phyloP scores from a whole-genome alignment of 1,139 yeast genomes.

The Magnusiomyces paraingens region DNA sequence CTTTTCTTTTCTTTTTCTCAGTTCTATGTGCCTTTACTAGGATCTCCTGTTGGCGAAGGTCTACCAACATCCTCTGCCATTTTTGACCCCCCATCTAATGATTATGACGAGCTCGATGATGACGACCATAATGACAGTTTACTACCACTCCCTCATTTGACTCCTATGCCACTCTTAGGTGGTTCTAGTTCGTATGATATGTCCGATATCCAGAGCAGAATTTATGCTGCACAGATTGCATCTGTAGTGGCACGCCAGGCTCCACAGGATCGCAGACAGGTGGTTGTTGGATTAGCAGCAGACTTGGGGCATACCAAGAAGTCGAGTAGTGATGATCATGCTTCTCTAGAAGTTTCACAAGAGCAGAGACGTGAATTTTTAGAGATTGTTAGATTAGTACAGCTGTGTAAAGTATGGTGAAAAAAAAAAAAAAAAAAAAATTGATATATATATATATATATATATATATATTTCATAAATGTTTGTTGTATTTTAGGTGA shows the following conservation, averaged over 20 bases:
- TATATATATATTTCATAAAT: too few relatives aligned
- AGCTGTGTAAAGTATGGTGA: slow-evolving; percentile 32
- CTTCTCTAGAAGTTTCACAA: too few relatives aligned
- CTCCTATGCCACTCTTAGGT: slow-evolving; percentile 34
- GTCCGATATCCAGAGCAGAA: slow-evolving; percentile 21
- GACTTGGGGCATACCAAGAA: slow-evolving; percentile 29
- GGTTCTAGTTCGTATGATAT: slow-evolving; percentile 25
- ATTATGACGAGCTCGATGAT: slow-evolving; percentile 15
- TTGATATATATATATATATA: too few relatives aligned
- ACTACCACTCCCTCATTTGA: slow-evolving; percentile 31
- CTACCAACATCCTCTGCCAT: slow-evolving; percentile 8
- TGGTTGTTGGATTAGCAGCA: slow-evolving; percentile 34
- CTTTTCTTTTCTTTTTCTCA: too few relatives aligned
- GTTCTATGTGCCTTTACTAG: slow-evolving; percentile 25
- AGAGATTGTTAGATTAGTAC: slow-evolving; percentile 30
- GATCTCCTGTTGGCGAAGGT: slow-evolving; percentile 19
- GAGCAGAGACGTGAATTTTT: slow-evolving; percentile 28
- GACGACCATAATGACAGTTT: slow-evolving; percentile 20
- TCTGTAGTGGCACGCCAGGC: slow-evolving; percentile 32
- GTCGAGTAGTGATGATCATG: slow-evolving; percentile 23
- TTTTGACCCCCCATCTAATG: slow-evolving; percentile 5
- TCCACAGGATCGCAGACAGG: slow-evolving; percentile 33
- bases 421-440: too few relatives aligned
- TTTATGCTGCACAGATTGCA: slow-evolving; percentile 36
- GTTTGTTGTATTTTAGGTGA: too few relatives aligned